Evolutionary conservation across 345 rosid species (phyloP), one percentile per base, ranked within the genome.

Genomic region (Eucalyptus sideroxylon): DNA sequence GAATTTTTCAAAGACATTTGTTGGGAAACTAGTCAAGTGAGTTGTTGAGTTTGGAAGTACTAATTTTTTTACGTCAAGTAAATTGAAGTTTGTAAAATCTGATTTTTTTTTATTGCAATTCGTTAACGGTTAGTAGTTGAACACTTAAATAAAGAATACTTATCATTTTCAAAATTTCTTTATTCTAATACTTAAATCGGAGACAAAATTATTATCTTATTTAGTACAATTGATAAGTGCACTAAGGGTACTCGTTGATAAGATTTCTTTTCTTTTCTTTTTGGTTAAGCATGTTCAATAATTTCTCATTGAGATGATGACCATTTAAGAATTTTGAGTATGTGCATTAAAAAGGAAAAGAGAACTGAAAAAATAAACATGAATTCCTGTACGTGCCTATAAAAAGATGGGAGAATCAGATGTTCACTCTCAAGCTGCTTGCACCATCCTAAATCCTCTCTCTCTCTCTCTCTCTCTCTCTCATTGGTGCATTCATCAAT

Each of bases 91-190:
- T 16, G 16, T 3, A 16, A 11, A 5, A 16, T 21, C 2, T 16
- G 13, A 16, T 17, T 16, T 31, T 34, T 69, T 69, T 31, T 34
- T 34, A 34, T 34, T 1, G 2, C 0, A 34, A 0, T 19, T 34
- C 0, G 7, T 42, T 67, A 31, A 31, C 2, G 11, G 6, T 12
- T 17, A n/a, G 6, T n/a, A 2, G 1, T 17, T 2, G 5, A 72
- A 7, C 13, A 19, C 2, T 17, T 72, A 10, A 17, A 72, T 34
- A 19, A 34, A 69, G 4, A 69, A 5, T 6, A 4, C 7, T 5
- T 3, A 5, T 34, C 44, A 69, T 1, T 34, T 69, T 34, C 24
- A 4, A 62, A 16, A 9, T 31, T 15, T 8, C 3, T 45, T 47
- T n/a, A 9, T 34, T 34, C 7, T n/a, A 4, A 19, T 2, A 7